phyloP scores from a whole-genome alignment of 2,329 filamentous ascomycete species.

The Fusarium pininemorale region DNA sequence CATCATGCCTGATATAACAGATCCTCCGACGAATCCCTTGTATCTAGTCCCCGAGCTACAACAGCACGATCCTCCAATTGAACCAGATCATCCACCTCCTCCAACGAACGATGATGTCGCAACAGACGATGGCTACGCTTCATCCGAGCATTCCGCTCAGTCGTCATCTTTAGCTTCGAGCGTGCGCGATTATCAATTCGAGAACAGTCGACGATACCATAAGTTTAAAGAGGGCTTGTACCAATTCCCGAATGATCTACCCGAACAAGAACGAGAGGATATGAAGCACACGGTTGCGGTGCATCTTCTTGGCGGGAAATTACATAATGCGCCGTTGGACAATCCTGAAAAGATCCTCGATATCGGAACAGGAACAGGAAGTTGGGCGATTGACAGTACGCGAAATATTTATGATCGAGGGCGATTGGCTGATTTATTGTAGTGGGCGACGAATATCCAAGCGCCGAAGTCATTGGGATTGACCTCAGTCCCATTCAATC shows the following conservation, averaged over 20 bases:
- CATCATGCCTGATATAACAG: background rate
- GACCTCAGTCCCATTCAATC: slow-evolving; percentile 53
- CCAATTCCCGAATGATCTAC: slow-evolving; percentile 54
- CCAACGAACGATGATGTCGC: slow-evolving; percentile 1
- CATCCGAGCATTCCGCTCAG: slow-evolving; percentile 1
- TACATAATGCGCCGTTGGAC: slow-evolving; percentile 55
- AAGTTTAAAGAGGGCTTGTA: slow-evolving; percentile 52
- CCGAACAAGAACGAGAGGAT: slow-evolving; percentile 55
- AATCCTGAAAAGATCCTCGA: slow-evolving; percentile 51
- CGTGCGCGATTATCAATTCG: slow-evolving; percentile 52
- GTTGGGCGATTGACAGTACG: slow-evolving; percentile 58
- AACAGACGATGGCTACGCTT: slow-evolving; percentile 30
- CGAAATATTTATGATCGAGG: background rate
- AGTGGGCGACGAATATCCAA: slow-evolving; percentile 52
- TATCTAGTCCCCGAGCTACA: background rate
- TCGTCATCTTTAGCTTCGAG: slow-evolving; percentile 41
- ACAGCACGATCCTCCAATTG: slow-evolving; percentile 22
- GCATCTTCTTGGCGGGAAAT: slow-evolving; percentile 46
- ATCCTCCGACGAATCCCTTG: background rate
- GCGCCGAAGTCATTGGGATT: slow-evolving; percentile 50
- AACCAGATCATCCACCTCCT: background rate
- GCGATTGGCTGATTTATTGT: background rate
- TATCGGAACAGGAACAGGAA: slow-evolving; percentile 48
- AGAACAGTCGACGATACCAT: slow-evolving; percentile 55
- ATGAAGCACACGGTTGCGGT: slow-evolving; percentile 54